These are phyloP conservation scores for Pythium plurisporium DNA, from an alignment of 352 stramenopile species.

Conservation along the genomic window DNA sequence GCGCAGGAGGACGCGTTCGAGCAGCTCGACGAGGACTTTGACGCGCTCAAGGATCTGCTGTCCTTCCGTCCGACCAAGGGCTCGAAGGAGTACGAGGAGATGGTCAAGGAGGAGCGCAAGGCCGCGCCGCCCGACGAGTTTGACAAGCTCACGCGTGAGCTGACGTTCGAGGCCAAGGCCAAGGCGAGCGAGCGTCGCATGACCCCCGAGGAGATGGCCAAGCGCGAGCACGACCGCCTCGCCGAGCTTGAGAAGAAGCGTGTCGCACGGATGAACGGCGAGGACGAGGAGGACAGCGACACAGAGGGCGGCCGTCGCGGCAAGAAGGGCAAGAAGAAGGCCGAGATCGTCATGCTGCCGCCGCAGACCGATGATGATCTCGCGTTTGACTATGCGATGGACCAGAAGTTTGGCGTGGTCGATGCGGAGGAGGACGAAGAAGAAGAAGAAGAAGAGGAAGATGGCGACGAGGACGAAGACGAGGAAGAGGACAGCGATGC, in stretches of 20 bases:
- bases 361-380: slow-evolving; percentile 88
- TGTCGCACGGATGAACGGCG: slow-evolving; percentile 94
- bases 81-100: slow-evolving; percentile 49
- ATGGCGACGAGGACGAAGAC: slow-evolving; percentile 35
- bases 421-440: slow-evolving; percentile 40
- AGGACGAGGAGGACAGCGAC: slow-evolving; percentile 70
- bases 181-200: slow-evolving; percentile 93
- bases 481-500: slow-evolving; percentile 37
- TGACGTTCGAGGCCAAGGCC: slow-evolving; percentile 90
- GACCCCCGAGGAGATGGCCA: slow-evolving; percentile 92
- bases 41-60: slow-evolving; percentile 56
- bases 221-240: slow-evolving; percentile 90
- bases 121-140: slow-evolving; percentile 77
- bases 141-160: slow-evolving; percentile 71
- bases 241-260: slow-evolving; percentile 91
- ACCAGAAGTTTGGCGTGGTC: slow-evolving; percentile 51
- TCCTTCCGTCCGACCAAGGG: slow-evolving; percentile 79
- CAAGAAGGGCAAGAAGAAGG: slow-evolving; percentile 32
- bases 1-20: slow-evolving; percentile 77
- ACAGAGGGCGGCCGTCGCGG: slow-evolving; percentile 20
- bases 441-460: slow-evolving; percentile 31
- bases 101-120: slow-evolving; percentile 59
- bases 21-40: slow-evolving; percentile 69
- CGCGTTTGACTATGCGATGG: slow-evolving; percentile 78
- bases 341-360: slow-evolving; percentile 68